These are phyloP conservation scores for Echinochloa phyllopogon DNA, from an alignment of 176 grass and related monocot species.

Conservation along the genomic window DNA sequence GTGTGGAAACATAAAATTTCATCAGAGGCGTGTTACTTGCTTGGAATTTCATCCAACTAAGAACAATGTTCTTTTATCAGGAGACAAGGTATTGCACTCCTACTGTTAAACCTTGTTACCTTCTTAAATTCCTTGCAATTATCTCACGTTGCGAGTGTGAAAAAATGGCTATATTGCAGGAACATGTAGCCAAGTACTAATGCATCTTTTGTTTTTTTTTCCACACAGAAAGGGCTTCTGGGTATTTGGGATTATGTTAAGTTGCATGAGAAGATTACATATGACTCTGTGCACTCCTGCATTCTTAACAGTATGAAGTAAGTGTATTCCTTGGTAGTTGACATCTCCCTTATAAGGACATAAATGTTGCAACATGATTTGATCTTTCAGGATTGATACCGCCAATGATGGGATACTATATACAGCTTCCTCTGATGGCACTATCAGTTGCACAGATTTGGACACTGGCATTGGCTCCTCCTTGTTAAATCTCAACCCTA, in stretches of 20 bases:
- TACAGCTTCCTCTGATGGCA: slow-evolving; percentile 94
- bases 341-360: background rate
- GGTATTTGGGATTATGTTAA: slow-evolving; percentile 95
- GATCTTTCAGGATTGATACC: slow-evolving; percentile 60
- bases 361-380: slow-evolving; percentile 15
- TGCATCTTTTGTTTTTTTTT: slow-evolving; percentile 16
- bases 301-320: slow-evolving; percentile 96
- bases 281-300: slow-evolving; percentile 85
- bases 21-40: slow-evolving; percentile 81
- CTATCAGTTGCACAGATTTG: slow-evolving; percentile 77
- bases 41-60: slow-evolving; percentile 94
- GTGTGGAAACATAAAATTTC: slow-evolving; percentile 87
- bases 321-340: slow-evolving; percentile 30
- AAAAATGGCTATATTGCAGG: background rate
- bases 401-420: slow-evolving; percentile 77
- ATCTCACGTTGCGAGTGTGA: background rate
- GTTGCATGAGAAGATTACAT: slow-evolving; percentile 83
- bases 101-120: slow-evolving; percentile 5
- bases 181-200: background rate
- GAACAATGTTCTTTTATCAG: slow-evolving; percentile 78
- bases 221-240: slow-evolving; percentile 79
- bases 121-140: slow-evolving; percentile 22
- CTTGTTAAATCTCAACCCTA: slow-evolving; percentile 83
- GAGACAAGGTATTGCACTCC: slow-evolving; percentile 77
- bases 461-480: slow-evolving; percentile 75